phyloP scores from a whole-genome alignment of 2,329 filamentous ascomycete genomes.

The Pseudogymnoascus sp. region DNA sequence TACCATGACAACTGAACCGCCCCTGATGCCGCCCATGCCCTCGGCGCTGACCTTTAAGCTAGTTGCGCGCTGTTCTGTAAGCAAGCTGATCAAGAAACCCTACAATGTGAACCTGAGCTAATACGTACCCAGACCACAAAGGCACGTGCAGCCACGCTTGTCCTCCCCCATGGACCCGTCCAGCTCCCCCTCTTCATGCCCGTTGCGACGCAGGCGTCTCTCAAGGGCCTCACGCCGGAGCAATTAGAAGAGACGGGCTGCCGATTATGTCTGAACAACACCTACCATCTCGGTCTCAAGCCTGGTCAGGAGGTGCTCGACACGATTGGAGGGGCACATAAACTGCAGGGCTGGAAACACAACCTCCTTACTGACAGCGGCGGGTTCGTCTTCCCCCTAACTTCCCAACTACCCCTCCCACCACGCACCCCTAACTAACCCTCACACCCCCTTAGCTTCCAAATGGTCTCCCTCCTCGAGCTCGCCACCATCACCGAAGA shows the following conservation, averaged over 20 bases:
- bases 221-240: slow-evolving; percentile 89
- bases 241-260: slow-evolving; percentile 88
- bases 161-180: slow-evolving; percentile 85
- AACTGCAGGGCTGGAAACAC: slow-evolving; percentile 87
- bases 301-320: slow-evolving; percentile 87
- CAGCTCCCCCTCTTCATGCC: slow-evolving; percentile 96
- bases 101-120: slow-evolving; percentile 12
- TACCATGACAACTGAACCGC: slow-evolving; percentile 35
- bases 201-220: slow-evolving; percentile 89
- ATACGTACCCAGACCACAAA: slow-evolving; percentile 65
- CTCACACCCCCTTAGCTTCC: slow-evolving; percentile 60
- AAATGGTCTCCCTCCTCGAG: slow-evolving; percentile 95
- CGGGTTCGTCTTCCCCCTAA: slow-evolving; percentile 38
- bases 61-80: slow-evolving; percentile 70
- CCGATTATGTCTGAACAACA: slow-evolving; percentile 91
- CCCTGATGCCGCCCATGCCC: slow-evolving; percentile 34
- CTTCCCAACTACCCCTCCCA: background rate
- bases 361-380: slow-evolving; percentile 85
- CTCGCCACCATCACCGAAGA: slow-evolving; percentile 89
- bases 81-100: slow-evolving; percentile 27
- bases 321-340: slow-evolving; percentile 84
- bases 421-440: background rate
- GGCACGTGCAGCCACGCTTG: slow-evolving; percentile 80
- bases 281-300: slow-evolving; percentile 91
- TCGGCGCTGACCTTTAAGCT: slow-evolving; percentile 73